Base-by-base conservation (phyloP, 192 early-diverging fungal species). In the Umbelopsis sp. region DNA sequence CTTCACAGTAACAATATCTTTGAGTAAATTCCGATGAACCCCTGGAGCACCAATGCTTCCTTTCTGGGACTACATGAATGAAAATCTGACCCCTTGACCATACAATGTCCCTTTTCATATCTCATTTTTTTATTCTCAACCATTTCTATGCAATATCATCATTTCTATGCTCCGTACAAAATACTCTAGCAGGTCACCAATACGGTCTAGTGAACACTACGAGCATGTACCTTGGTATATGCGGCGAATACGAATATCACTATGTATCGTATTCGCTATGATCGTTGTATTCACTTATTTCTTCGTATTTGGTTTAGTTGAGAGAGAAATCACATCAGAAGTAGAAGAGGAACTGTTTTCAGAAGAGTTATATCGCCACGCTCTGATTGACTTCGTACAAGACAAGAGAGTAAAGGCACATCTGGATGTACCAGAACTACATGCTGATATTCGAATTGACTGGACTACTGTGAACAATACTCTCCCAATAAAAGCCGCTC, bases 401-500 rank as follows among this genome's bases (percentile, higher is more conserved):
- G 66, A 68, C 36, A 24, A 50, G 14, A 17, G 43, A 25, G 24
- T 62, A n/a, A 31, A 29, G 11, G 29, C 26, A 20, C 56, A 62
- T 12, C n/a, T 62, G 17, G 56, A 32, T 20, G 56, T 29, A 32
- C 16, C 56, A 20, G 16, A 22, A 14, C 17, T 62, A 32, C 25
- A 62, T 36, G 56, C 26, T 20, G 56, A 62, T n/a, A 62, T 62
- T 26, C 26, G 31, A 26, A 29, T 62, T 16, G 56, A 62, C 17
- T 62, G 56, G 56, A 34, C 56, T 8, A 4, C 31, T 20, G 31
- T 62, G 10, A 62, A 62, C 20, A 29, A 34, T 14, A 29, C 56
- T 14, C 17, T 75, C 9, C 59, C 69, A 20, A 67, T 73, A 10
- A 89, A 87, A 36, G 91, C 87, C 16, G 87, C 82, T 11, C 87